Conservation (phyloP, 352 stramenopile species). For the Ophiocytium majus region DNA sequence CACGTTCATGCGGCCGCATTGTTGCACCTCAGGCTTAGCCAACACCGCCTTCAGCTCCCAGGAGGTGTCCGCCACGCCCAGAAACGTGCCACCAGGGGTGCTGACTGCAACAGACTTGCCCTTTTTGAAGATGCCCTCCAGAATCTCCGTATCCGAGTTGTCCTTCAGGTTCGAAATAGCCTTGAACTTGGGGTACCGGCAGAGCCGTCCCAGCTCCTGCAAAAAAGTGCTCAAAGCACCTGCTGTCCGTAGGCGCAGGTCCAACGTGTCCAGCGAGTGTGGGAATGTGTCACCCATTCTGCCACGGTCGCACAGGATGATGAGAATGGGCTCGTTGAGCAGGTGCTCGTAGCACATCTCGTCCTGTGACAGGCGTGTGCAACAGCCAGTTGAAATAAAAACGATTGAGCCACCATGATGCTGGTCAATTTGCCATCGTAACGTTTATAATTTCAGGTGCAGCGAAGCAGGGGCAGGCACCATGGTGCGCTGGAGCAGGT, state of each 20-base stretch:
- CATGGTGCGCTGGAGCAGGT: too few species aligned
- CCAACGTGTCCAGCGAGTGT: background rate
- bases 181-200: constrained; percentile 16
- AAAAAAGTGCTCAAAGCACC: background rate
- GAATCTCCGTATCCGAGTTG: too few species aligned
- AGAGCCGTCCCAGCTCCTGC: constrained; percentile 28
- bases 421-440: too few species aligned
- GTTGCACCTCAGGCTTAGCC: background rate
- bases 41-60: background rate
- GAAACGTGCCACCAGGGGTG: background rate
- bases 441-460: too few species aligned
- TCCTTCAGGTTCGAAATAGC: too few species aligned
- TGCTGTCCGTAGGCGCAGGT: constrained; percentile 9
- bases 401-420: too few species aligned
- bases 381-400: too few species aligned
- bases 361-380: too few species aligned
- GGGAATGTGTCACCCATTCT: constrained; percentile 30
- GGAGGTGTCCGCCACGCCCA: background rate
- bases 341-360: constrained; percentile 23
- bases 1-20: background rate
- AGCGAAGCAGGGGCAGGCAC: too few species aligned
- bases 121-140: background rate
- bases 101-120: background rate
- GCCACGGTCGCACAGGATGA: constrained; percentile 28
- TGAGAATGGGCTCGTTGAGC: constrained; percentile 17